Evolutionary conservation across 345 rosid genomes (phyloP), one percentile per base, ranked within the genome.

Genomic region (Lumnitzera racemosa): DNA sequence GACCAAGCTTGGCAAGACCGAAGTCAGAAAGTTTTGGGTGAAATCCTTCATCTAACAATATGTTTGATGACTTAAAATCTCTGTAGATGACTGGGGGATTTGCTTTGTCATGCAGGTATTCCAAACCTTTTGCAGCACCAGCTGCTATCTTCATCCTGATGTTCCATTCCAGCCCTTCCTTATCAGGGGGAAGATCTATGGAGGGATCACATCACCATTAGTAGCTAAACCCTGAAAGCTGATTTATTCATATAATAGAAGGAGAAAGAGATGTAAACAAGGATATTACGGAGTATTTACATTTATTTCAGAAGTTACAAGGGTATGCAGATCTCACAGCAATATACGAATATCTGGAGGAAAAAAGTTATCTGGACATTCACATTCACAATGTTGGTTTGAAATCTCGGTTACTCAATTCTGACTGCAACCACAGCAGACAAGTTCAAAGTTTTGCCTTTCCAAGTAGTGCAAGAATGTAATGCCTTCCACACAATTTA

Each of bases 1-100:
- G 99, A 58, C 99, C 99, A 12, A 94, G 95, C 78, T 94, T 94
- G 48, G 99, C 97, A 23, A 94, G 90, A 15, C 99, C 99, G 51
- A 94, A 94, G 78, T 94, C 99, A 51, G 99, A 94, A 54, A 94
- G 91, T 77, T 90, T 94, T 2, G 99, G 99, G 47, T 81, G 81
- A 75, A 94, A 94, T 49, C 89, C 99, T 72, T 90, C 92, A 1
- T 83, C 95, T 12, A 94, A 76, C 62, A 94, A 80, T 63, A 94
- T 94, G 76, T 94, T 94, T 59, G 99, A 94, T 10, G 99, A 94
- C 70, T 94, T 94, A 64, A 94, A 94, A 64, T 94, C 99, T 72
- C 99, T 76, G 55, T 94, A 94, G 48, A 94, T 94, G 67, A 94
- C 99, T 2, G 97, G 99, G 6, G 99, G 99, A 67, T 82, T 86